Conservation (phyloP, 441 rosid species). For the Gossypium davidsonii region DNA sequence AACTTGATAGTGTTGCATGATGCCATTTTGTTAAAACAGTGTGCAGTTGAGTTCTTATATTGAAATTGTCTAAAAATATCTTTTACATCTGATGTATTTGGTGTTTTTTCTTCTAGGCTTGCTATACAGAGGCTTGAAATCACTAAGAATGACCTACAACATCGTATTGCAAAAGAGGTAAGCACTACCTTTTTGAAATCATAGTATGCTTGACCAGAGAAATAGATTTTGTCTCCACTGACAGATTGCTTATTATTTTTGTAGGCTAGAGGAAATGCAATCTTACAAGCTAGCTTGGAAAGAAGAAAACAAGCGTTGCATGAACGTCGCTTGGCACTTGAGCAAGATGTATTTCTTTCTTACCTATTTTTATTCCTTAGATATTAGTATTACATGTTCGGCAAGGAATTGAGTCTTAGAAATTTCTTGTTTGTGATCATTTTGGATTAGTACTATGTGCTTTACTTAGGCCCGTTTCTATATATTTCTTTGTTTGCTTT, state of each 20-base stretch:
- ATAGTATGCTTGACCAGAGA: slow-evolving; percentile 10
- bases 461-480: background rate
- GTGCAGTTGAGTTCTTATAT: background rate
- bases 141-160: slow-evolving; percentile 84
- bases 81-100: background rate
- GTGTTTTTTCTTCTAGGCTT: slow-evolving; percentile 51
- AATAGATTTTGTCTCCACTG: slow-evolving; percentile 21
- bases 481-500: background rate
- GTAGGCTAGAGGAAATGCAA: slow-evolving; percentile 96
- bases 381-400: background rate
- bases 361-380: slow-evolving; percentile 6
- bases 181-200: slow-evolving; percentile 15
- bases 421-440: background rate
- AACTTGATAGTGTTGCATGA: background rate
- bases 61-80: background rate
- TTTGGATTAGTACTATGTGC: background rate
- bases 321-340: slow-evolving; percentile 95
- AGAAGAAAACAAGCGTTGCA: slow-evolving; percentile 97
- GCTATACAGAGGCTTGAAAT: slow-evolving; percentile 95
- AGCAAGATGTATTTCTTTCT: slow-evolving; percentile 73
- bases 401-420: slow-evolving; percentile 4
- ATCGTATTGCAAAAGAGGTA: slow-evolving; percentile 97
- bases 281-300: slow-evolving; percentile 95
- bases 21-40: background rate
- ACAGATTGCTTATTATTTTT: slow-evolving; percentile 21